These are phyloP conservation scores for Neofusicoccum ribis DNA, from an alignment of 2,329 filamentous ascomycete genomes.

Conservation along the genomic window DNA sequence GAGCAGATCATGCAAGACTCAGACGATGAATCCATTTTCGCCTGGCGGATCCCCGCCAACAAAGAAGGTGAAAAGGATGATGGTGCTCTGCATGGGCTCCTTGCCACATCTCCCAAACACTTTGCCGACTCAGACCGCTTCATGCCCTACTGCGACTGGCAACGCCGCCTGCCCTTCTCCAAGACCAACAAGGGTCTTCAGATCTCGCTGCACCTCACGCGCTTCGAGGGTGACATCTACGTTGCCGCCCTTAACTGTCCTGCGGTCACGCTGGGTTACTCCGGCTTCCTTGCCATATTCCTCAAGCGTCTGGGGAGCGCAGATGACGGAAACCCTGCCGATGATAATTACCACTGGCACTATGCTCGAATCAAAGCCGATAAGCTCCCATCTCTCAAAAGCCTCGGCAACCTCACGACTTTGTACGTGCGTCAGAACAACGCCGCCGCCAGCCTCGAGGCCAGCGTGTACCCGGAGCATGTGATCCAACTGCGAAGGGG, in stretches of 20 bases:
- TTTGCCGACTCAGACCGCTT: background rate
- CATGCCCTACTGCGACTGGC: background rate
- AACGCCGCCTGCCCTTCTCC: background rate
- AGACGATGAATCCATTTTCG: slow-evolving; percentile 20
- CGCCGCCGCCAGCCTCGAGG: too few relatives aligned
- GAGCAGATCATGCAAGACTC: slow-evolving; percentile 16
- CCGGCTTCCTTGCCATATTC: background rate
- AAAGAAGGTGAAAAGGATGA: background rate
- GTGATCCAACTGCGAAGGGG: background rate
- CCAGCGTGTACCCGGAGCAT: background rate
- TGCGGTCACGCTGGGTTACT: background rate
- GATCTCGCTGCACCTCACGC: background rate
- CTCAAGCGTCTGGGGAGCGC: background rate
- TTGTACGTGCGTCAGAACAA: background rate
- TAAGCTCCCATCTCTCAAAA: background rate
- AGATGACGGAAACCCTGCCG: too few relatives aligned
- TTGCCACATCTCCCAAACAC: background rate
- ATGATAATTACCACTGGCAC: too few relatives aligned
- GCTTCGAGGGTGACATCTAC: background rate
- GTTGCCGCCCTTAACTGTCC: background rate
- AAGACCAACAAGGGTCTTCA: background rate
- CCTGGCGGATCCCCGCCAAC: background rate
- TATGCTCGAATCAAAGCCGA: background rate
- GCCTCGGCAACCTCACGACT: background rate
- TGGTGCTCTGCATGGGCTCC: background rate